Evolutionary conservation across 2,329 filamentous ascomycete genomes (phyloP).

Genomic region (Lasiodiplodia citricola): DNA sequence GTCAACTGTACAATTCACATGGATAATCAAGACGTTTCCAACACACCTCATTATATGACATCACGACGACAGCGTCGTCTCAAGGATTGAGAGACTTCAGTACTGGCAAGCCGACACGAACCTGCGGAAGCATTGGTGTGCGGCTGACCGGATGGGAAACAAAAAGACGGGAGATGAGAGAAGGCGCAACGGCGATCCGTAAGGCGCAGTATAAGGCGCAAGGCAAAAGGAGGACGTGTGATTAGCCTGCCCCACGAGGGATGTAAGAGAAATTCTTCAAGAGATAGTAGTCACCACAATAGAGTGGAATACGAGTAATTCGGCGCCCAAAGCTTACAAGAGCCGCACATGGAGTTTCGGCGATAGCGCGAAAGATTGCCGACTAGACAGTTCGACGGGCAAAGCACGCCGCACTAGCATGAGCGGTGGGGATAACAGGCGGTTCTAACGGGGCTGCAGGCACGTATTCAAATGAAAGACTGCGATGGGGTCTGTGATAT

Average conservation of each 20-base stretch:
- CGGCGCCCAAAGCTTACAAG: neutral
- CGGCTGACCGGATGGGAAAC: neutral
- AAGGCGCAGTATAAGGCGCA: neutral
- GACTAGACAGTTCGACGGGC: neutral
- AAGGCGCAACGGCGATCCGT: neutral
- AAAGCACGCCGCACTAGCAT: neutral
- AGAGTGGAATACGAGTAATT: slow-evolving; percentile 1
- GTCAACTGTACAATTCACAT: neutral
- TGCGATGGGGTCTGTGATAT: slow-evolving; percentile 13
- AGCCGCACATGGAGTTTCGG: neutral
- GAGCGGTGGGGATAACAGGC: neutral
- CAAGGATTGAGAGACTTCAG: neutral
- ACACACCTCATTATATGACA: neutral
- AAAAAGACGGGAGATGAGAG: neutral
- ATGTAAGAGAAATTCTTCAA: neutral
- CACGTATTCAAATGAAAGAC: neutral
- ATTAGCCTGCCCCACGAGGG: neutral
- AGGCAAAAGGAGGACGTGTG: neutral
- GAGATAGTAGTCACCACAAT: neutral
- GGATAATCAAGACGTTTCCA: neutral
- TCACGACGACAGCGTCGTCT: slow-evolving; percentile 4
- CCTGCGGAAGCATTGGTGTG: slow-evolving; percentile 1
- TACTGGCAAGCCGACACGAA: too few species aligned
- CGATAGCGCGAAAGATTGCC: neutral
- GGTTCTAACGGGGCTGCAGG: neutral